Percentiles rank a stretch among this genome's conserved stretches.
Conservation (phyloP, 306 rosid species). For the Boehmeria nivea region DNA sequence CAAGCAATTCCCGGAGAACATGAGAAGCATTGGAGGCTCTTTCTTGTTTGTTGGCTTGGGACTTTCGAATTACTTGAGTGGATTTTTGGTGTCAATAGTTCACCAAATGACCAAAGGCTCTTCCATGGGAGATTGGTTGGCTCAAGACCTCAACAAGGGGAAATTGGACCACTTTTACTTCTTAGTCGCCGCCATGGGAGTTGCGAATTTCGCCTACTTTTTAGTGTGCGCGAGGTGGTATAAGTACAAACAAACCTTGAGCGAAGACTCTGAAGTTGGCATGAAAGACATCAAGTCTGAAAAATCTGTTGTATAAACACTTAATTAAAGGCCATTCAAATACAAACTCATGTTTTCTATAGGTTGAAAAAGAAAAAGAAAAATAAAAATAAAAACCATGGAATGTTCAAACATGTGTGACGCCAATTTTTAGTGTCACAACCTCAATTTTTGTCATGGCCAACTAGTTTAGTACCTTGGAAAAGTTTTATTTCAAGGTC, state of each 20-base stretch:
- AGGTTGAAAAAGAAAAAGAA: too few relatives aligned
- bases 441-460: too few relatives aligned
- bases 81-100: constrained; percentile 33
- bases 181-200: constrained; percentile 33
- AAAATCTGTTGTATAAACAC: constrained; percentile 22
- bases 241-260: constrained; percentile 42
- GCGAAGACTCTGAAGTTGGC: constrained; percentile 20
- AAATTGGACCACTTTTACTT: constrained; percentile 53
- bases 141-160: constrained; percentile 50
- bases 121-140: constrained; percentile 26
- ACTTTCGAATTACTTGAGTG: constrained; percentile 37
- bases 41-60: constrained; percentile 25
- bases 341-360: too few relatives aligned
- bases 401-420: too few relatives aligned
- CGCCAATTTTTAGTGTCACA: too few relatives aligned
- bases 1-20: constrained; percentile 37
- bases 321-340: too few relatives aligned
- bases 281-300: constrained; percentile 12
- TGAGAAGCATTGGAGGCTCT: constrained; percentile 39
- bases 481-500: too few relatives aligned
- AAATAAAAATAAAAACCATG: too few relatives aligned
- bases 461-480: too few relatives aligned
- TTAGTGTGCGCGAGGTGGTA: constrained; percentile 53
- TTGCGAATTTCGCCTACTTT: constrained; percentile 41
- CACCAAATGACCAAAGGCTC: constrained; percentile 18